Evolutionary conservation across 2,329 filamentous ascomycete species (phyloP).

Genomic region (Diaporthe longicolla): DNA sequence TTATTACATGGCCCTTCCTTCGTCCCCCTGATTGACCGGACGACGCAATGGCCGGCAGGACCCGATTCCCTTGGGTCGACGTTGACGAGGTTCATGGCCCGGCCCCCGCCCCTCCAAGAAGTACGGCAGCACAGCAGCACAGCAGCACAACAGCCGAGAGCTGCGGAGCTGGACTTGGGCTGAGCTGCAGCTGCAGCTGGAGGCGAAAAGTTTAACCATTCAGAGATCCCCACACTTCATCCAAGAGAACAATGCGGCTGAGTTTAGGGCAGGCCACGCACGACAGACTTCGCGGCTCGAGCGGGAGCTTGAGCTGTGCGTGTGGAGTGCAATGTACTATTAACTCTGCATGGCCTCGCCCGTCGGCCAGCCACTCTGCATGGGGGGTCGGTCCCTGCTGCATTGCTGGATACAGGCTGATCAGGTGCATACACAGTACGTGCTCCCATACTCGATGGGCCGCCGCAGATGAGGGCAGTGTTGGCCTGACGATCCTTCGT

Average conservation of each 20-base stretch:
- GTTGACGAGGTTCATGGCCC: neutral
- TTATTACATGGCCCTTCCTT: conserved; percentile 12
- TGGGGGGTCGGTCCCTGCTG: neutral
- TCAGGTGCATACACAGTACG: neutral
- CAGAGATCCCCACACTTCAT: conserved; percentile 15
- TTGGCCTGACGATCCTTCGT: neutral
- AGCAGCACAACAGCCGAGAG: neutral
- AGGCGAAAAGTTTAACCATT: neutral
- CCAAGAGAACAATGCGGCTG: conserved; percentile 30
- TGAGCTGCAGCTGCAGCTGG: conserved; percentile 2
- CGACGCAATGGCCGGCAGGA: conserved; percentile 17
- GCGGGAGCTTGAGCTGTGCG: conserved; percentile 18
- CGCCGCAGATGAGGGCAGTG: conserved; percentile 6
- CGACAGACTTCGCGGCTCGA: conserved; percentile 24
- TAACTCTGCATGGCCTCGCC: neutral
- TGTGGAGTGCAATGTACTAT: neutral
- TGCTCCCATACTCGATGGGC: no score
- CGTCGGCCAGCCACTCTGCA: neutral
- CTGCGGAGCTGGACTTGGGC: neutral
- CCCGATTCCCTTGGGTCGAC: conserved; percentile 8
- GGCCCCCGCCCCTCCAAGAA: neutral
- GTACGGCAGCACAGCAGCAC: no score
- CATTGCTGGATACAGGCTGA: conserved; percentile 7
- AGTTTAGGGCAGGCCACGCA: conserved; percentile 27
- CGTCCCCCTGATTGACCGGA: conserved; percentile 28